Percentiles rank a stretch among this genome's conserved stretches.
phyloP scores from a whole-genome alignment of 352 stramenopile genomes.

The Pythium grandisporangium region DNA sequence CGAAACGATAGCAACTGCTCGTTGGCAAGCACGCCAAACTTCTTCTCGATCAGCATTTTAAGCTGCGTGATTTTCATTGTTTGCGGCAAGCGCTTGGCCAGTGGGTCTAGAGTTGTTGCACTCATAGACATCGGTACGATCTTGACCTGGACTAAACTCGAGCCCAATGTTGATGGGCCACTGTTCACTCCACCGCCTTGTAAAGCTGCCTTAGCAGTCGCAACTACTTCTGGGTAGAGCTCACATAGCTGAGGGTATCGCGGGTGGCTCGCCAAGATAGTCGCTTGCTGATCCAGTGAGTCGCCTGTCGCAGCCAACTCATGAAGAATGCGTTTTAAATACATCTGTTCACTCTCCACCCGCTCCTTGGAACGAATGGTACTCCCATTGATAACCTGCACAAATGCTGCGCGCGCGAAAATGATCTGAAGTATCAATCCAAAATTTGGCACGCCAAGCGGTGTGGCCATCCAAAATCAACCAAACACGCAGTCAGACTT shows the following conservation, averaged over 20 bases:
- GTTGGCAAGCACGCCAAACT: conserved; percentile 44
- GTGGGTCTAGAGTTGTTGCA: conserved; percentile 47
- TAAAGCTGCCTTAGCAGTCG: conserved; percentile 6
- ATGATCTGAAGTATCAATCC: conserved; percentile 17
- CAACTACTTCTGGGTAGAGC: conserved; percentile 41
- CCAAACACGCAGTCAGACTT: too few species aligned
- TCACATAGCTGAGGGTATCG: conserved; percentile 31
- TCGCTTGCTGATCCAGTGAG: conserved; percentile 11
- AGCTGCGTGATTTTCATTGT: conserved; percentile 73
- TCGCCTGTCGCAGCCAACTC: conserved; percentile 39
- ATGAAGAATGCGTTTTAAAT: conserved; percentile 72
- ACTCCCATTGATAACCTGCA: conserved; percentile 62
- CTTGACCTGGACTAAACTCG: conserved; percentile 52
- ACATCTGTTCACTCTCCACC: conserved; percentile 68
- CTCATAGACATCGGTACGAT: conserved; percentile 72
- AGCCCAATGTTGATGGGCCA: conserved; percentile 25
- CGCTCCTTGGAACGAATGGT: conserved; percentile 50
- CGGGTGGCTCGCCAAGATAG: conserved; percentile 34
- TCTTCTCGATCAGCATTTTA: conserved; percentile 63
- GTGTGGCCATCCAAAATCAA: too few species aligned
- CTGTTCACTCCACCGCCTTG: conserved; percentile 12
- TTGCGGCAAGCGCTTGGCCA: conserved; percentile 60
- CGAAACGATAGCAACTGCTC: conserved; percentile 56
- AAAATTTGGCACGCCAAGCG: too few species aligned
- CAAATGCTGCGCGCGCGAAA: conserved; percentile 36